Evolutionary conservation across 768 basidiomycete genomes (phyloP), one percentile per base, ranked within the genome.

Genomic region (Tricholoma saponaceum): DNA sequence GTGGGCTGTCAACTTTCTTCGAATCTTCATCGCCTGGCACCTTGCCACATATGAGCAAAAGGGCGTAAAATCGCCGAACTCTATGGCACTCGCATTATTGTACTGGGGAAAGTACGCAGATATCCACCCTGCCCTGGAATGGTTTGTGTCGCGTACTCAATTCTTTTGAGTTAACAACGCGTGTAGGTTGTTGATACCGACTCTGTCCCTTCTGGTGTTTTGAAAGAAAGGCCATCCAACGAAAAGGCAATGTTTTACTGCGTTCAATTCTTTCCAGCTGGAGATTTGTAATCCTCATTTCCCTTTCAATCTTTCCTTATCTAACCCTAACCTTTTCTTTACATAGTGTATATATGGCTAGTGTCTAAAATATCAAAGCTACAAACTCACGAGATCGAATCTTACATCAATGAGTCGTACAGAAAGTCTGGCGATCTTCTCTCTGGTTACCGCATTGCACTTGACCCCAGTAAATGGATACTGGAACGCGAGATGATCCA

Each of bases 41-140:
- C n/a, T n/a, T n/a, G n/a, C n/a, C n/a, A n/a, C n/a, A 52, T 16
- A 80, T 79, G 78, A 76, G 73, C 75, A 83, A 78, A 86, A 85
- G 75, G 69, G 70, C 51, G 61, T 72, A 47, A 81, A 81, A 65
- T 64, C 58, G 20, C 47, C 76, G 46, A 62, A 70, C 26, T 76
- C 49, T 96, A 90, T 70, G 79, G 80, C 20, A 68, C 81, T 55
- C 87, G 90, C 72, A 95, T 98, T 67, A 78, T 94, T 63, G 94
- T 98, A 37, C 84, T 98, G 59, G 94, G 84, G 23, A 95, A 96
- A 78, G 76, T 99, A 69, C 92, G 91, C 76, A 97, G 96, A 9
- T 98, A 79, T 76, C 94, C 97, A 2, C 81, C 89, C 3, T 99
- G 97, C 96, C 97, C 94, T 55, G 92, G 86, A 70, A 89, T 91